phyloP scores from a whole-genome alignment of 1,284 basidiomycete species.

The Malassezia slooffiae region DNA sequence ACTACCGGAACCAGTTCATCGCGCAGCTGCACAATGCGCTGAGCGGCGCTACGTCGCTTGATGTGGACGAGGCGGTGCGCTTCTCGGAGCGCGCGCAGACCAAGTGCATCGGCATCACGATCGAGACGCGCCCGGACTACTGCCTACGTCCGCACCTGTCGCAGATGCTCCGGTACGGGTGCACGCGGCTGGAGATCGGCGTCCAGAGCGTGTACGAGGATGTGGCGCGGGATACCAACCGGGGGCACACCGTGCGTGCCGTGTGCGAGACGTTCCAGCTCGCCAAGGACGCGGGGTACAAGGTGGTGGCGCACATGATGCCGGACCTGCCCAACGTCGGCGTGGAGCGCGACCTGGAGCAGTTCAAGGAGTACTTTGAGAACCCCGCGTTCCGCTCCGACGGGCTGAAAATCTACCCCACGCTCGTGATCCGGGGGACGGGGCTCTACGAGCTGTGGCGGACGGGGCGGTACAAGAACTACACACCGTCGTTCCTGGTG shows the following conservation, averaged over 20 bases:
- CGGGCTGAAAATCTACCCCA: constrained; percentile 96
- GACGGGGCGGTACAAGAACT: constrained; percentile 95
- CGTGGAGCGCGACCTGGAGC: constrained; percentile 89
- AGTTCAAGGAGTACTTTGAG: constrained; percentile 97
- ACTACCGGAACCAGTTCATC: constrained; percentile 83
- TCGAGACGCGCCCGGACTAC: constrained; percentile 97
- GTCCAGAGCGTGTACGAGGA: constrained; percentile 99
- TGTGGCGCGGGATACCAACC: constrained; percentile 94
- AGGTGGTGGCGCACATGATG: constrained; percentile 58
- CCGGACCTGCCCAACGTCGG: constrained; percentile 80
- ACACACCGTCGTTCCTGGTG: constrained; percentile 93
- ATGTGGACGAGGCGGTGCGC: constrained; percentile 95
- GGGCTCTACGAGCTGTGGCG: constrained; percentile 94
- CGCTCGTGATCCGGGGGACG: constrained; percentile 92
- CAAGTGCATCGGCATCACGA: constrained; percentile 97
- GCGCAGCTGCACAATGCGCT: constrained; percentile 95
- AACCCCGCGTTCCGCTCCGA: constrained; percentile 95
- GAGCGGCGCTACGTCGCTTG: constrained; percentile 76
- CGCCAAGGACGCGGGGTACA: constrained; percentile 97
- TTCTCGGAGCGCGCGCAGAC: constrained; percentile 95
- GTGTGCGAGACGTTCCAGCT: constrained; percentile 96
- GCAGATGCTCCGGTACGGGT: constrained; percentile 98
- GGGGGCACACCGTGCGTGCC: constrained; percentile 86
- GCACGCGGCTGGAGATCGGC: constrained; percentile 93
- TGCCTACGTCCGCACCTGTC: constrained; percentile 92